Base-by-base conservation (phyloP, 2,329 filamentous ascomycete species). In the Nothophaeocryptopus gaeumannii region DNA sequence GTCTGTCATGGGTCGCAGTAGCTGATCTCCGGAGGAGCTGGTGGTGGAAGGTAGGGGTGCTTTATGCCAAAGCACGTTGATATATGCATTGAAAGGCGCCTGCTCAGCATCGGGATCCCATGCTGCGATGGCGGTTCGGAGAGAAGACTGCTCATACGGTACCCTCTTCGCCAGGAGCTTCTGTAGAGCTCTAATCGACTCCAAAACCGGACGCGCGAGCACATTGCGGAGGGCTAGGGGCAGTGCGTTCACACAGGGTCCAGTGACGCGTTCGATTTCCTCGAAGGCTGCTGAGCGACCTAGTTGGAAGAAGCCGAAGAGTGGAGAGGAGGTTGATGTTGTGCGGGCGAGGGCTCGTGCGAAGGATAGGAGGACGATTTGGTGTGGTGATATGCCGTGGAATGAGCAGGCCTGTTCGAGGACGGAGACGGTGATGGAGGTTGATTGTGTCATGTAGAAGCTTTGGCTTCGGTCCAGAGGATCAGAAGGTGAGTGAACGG, bases 31-130 rank as follows among this genome's bases (percentile, higher is more conserved):
- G n/a, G n/a, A n/a, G n/a, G n/a, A n/a, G n/a, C n/a, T n/a, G n/a
- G n/a, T n/a, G n/a, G n/a, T n/a, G n/a, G n/a, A n/a, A n/a, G n/a
- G n/a, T n/a, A n/a, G n/a, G n/a, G 35, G 34, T 3, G 38, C 39
- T 45, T 42, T 55, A 38, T 55, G 32, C 53, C 53, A 54, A 2
- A 54, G 30, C n/a, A 56, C 14, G 33, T 53, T 54, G 44, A 54
- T 47, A 40, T 53, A 41, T 8, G 53, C 39, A 30, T 55, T 55
- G 46, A 53, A 55, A 3, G 50, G 46, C 8, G 50, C 29, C 37
- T 55, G 38, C 20, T 36, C 34, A 1, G 46, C 42, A 7, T 2
- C 32, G 3, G 33, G 26, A 30, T 53, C 37, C 15, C 16, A 39
- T 13, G 44, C 52, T 16, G 48, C 35, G 4, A 53, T 8, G 11